A percentile compares a stretch with the other conserved stretches of the same genome.
Evolutionary conservation across 108 stramenopile genomes (phyloP).

Genomic region (Phaeodactylum tricornutum): DNA sequence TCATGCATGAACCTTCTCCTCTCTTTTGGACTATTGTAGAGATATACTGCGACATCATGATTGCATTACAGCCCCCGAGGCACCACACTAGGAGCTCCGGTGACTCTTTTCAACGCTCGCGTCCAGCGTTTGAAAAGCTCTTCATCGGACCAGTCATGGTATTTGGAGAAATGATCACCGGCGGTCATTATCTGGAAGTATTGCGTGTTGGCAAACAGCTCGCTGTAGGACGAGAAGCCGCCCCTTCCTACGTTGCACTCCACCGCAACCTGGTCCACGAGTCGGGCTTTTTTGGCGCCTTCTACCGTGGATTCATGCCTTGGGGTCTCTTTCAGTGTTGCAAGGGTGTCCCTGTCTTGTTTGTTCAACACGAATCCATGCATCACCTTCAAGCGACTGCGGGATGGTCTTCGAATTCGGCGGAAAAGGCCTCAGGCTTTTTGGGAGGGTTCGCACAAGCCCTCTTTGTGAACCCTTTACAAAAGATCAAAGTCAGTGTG

Average conservation of each 20-base stretch:
- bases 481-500: slow-evolving; percentile 14
- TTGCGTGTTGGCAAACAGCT: slow-evolving; percentile 12
- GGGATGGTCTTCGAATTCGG: not conserved
- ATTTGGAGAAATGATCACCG: slow-evolving; percentile 16
- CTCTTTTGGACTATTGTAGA: no score
- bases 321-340: slow-evolving; percentile 14
- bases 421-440: slow-evolving; percentile 6
- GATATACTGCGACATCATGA: no score
- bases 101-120: no score
- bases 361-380: slow-evolving; percentile 14
- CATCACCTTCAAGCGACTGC: slow-evolving; percentile 1
- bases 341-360: slow-evolving; percentile 18
- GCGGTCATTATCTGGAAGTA: slow-evolving; percentile 21
- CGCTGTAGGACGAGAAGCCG: not conserved
- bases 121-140: slow-evolving; percentile 19
- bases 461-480: slow-evolving; percentile 13
- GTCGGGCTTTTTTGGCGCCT: slow-evolving; percentile 4
- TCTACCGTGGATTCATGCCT: slow-evolving; percentile 13
- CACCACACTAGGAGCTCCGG: no score
- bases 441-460: slow-evolving; percentile 13
- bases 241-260: slow-evolving; percentile 3
- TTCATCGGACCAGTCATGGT: slow-evolving; percentile 10
- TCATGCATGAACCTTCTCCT: no score
- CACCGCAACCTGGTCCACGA: slow-evolving; percentile 7
- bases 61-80: no score